Conservation (phyloP, 1,139 yeast species). For the Saccharomycopsis phalli region DNA sequence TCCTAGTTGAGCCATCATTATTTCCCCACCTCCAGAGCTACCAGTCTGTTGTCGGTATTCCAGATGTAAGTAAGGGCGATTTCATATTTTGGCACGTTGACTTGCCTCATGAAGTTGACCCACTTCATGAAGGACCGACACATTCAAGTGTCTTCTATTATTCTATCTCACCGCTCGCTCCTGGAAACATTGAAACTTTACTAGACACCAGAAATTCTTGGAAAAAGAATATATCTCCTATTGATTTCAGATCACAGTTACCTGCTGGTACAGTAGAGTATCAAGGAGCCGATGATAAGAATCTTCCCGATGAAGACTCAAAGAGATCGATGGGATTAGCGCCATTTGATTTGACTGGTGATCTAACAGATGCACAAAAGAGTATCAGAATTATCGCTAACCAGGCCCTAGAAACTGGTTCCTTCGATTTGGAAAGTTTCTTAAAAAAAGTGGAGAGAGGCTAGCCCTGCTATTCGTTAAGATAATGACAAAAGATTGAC, state of each 20-base stretch:
- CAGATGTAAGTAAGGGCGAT: slow-evolving; percentile 34
- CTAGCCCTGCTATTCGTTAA: too few relatives aligned
- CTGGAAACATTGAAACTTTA: not conserved
- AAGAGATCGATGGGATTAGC: not conserved
- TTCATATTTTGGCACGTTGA: slow-evolving; percentile 46
- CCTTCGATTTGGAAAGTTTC: not conserved
- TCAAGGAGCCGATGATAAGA: slow-evolving; percentile 1
- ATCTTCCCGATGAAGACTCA: not conserved
- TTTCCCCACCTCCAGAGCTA: slow-evolving; percentile 29
- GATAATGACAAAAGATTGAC: too few relatives aligned
- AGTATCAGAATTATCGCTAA: not conserved
- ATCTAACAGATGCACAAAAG: not conserved
- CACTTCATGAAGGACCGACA: slow-evolving; percentile 30
- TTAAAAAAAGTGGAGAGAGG: too few relatives aligned
- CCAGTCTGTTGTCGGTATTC: slow-evolving; percentile 28
- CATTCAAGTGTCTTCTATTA: slow-evolving; percentile 35
- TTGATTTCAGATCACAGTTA: slow-evolving; percentile 1
- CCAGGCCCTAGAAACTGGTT: not conserved
- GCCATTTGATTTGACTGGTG: not conserved
- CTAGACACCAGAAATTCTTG: slow-evolving; percentile 1
- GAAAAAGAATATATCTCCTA: not conserved
- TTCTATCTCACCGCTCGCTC: not conserved
- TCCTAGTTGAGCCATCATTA: slow-evolving; percentile 22
- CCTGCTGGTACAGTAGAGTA: not conserved
- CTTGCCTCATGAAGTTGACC: slow-evolving; percentile 39